Percentiles rank a stretch among this genome's conserved stretches.
These are phyloP conservation scores for Aspergillus haitiensis DNA, from an alignment of 495 filamentous ascomycete species.

Conservation along the genomic window DNA sequence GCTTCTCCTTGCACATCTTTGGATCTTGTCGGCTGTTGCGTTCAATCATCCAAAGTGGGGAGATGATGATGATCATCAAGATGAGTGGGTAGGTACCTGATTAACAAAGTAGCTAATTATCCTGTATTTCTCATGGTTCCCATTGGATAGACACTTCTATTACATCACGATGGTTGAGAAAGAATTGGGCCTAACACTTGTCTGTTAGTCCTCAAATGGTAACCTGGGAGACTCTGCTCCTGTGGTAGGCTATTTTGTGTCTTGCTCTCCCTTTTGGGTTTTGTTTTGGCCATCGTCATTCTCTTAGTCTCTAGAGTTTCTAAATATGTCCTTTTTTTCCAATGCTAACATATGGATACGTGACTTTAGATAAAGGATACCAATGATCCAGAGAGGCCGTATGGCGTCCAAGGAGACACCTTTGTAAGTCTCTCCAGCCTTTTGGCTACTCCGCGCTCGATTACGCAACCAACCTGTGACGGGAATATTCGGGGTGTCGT, in stretches of 20 bases:
- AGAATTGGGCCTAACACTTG: neutral
- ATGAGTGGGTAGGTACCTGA: conserved; percentile 6
- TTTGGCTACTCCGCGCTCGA: neutral
- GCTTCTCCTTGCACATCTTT: conserved; percentile 7
- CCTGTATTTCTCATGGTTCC: too few species aligned
- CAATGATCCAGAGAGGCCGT: conserved; percentile 39
- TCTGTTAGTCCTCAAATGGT: conserved; percentile 7
- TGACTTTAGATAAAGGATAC: conserved; percentile 29
- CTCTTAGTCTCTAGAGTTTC: too few species aligned
- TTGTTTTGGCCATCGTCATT: too few species aligned
- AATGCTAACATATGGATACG: neutral
- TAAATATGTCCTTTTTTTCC: neutral
- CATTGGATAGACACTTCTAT: too few species aligned
- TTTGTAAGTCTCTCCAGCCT: conserved; percentile 39
- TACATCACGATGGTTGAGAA: too few species aligned
- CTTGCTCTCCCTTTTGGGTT: too few species aligned
- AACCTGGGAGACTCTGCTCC: conserved; percentile 14
- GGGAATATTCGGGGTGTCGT: neutral
- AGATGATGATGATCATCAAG: conserved; percentile 15
- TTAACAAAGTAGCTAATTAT: too few species aligned
- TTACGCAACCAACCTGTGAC: neutral
- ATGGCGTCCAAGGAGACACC: conserved; percentile 46
- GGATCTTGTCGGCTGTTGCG: neutral
- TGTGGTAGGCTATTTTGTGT: conserved; percentile 12
- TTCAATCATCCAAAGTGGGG: conserved; percentile 20